Conservation (phyloP, 164 flowering plant species). For the Nelumbo lutea region DNA sequence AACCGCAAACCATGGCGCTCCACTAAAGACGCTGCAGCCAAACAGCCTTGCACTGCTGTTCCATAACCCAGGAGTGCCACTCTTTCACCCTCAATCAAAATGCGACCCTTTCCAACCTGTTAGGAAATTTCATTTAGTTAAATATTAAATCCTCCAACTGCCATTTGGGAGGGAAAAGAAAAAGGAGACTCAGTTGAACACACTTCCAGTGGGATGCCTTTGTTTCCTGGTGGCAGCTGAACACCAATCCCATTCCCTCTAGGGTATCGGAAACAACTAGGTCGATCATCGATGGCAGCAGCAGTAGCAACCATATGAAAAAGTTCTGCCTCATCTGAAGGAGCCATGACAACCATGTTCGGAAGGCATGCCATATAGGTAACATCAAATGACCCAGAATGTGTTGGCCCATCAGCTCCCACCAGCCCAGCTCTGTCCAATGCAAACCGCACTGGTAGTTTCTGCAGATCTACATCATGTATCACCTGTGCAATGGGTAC, state of each 20-base stretch:
- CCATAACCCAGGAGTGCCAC: conserved; percentile 96
- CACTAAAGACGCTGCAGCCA: conserved; percentile 67
- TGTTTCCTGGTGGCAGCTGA: conserved; percentile 73
- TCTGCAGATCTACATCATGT: conserved; percentile 94
- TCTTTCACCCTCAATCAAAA: conserved; percentile 78
- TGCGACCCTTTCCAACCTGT: conserved; percentile 85
- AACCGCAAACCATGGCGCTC: conserved; percentile 46
- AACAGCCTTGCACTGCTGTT: conserved; percentile 79
- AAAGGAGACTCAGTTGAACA: background rate
- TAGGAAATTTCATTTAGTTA: background rate
- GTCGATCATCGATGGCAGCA: conserved; percentile 89
- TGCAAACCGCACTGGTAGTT: conserved; percentile 94
- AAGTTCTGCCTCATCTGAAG: conserved; percentile 92
- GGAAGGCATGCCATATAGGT: conserved; percentile 97
- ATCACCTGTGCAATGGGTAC: conserved; percentile 49
- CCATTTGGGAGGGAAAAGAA: background rate
- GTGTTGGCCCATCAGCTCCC: conserved; percentile 99
- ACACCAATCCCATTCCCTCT: conserved; percentile 94
- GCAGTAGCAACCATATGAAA: conserved; percentile 99
- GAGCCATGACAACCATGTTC: conserved; percentile 99
- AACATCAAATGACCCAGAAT: conserved; percentile 90
- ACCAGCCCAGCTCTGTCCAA: conserved; percentile 97
- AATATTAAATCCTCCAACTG: background rate
- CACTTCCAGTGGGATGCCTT: conserved; percentile 91
- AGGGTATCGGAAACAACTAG: conserved; percentile 88